Conservation (phyloP, 257 asterid genomes). For the Lithospermum erythrorhizon region DNA sequence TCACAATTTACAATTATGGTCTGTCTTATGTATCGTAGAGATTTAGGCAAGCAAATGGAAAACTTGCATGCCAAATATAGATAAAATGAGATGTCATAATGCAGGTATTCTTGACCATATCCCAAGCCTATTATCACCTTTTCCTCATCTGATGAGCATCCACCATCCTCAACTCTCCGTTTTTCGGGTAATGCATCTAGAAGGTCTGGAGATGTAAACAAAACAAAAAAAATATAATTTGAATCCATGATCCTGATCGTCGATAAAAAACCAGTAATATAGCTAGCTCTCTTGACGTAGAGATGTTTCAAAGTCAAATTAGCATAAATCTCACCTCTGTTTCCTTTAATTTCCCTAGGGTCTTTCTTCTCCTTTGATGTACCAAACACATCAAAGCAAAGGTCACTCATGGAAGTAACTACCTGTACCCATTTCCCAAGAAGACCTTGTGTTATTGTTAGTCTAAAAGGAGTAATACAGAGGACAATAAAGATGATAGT, state of each 20-base stretch:
- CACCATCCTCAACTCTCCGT: constrained; percentile 66
- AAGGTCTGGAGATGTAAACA: constrained; percentile 34
- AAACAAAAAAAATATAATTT: not conserved
- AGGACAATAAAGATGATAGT: not conserved
- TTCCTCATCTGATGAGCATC: constrained; percentile 58
- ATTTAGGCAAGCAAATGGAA: too few species aligned
- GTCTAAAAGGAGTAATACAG: not conserved
- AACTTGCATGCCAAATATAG: too few species aligned
- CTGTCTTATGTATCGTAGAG: too few species aligned
- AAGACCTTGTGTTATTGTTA: not conserved
- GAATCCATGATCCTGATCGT: not conserved
- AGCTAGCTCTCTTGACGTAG: not conserved
- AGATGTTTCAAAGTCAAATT: not conserved
- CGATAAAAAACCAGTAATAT: not conserved
- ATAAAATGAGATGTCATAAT: too few species aligned
- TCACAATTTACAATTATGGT: too few species aligned
- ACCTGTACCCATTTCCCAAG: constrained; percentile 37
- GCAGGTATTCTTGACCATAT: not conserved
- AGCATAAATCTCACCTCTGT: constrained; percentile 45
- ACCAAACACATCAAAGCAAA: constrained; percentile 78
- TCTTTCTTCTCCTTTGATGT: constrained; percentile 68
- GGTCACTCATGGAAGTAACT: constrained; percentile 69
- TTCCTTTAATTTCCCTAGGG: constrained; percentile 61
- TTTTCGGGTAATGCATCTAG: constrained; percentile 85
- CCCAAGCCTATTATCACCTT: constrained; percentile 27